Percentiles rank a stretch among this genome's conserved stretches.
phyloP scores from a whole-genome alignment of 306 rosid species.

The Luffa aegyptiaca region DNA sequence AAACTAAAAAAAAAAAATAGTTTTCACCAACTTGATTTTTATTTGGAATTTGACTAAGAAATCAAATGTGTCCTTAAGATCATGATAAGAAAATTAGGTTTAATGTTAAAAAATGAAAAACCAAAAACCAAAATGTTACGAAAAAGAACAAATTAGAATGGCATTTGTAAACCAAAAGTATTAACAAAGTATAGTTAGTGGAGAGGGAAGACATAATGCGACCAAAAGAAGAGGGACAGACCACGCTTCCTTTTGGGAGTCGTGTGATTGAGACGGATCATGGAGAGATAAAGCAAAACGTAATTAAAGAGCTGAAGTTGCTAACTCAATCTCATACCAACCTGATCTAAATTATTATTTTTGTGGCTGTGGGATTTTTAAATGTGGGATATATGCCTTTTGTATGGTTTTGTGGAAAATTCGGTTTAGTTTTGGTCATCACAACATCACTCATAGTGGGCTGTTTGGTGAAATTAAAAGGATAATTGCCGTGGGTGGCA shows the following conservation, averaged over 20 bases:
- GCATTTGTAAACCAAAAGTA: not conserved
- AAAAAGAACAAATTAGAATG: too few relatives aligned
- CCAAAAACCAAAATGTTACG: too few relatives aligned
- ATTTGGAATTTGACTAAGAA: too few relatives aligned
- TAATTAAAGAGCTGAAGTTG: not conserved
- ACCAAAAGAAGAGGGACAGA: not conserved
- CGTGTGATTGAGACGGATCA: not conserved
- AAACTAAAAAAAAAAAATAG: too few relatives aligned
- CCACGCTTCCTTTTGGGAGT: not conserved
- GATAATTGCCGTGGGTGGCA: too few relatives aligned
- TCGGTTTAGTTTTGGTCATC: not conserved
- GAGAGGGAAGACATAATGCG: not conserved
- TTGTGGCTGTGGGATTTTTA: not conserved
- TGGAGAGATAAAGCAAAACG: not conserved
- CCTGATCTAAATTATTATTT: not conserved
- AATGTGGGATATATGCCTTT: not conserved
- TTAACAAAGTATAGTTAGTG: not conserved
- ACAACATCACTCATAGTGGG: constrained; percentile 7
- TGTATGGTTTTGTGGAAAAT: not conserved
- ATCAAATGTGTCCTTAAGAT: too few relatives aligned
- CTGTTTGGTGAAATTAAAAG: constrained; percentile 17
- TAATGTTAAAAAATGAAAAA: too few relatives aligned
- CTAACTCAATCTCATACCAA: not conserved
- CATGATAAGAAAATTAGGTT: too few relatives aligned
- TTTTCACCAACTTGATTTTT: too few relatives aligned